Conservation (phyloP, 2,329 filamentous ascomycete genomes). For the Trichophaea hybrida region DNA sequence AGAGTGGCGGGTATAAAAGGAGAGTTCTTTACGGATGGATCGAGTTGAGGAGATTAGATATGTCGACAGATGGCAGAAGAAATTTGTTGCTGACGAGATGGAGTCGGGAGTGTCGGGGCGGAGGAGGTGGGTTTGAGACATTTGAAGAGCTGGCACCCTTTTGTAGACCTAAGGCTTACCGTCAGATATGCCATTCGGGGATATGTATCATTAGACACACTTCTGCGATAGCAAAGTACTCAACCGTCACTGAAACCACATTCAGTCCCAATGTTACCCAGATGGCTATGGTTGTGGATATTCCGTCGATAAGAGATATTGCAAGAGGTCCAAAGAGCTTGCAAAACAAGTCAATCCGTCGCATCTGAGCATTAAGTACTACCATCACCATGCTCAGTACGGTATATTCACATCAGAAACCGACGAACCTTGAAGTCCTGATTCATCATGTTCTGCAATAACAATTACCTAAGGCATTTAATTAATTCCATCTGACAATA, state of each 20-base stretch:
- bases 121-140: neutral
- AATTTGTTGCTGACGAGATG: neutral
- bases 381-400: neutral
- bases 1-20: constrained; percentile 40
- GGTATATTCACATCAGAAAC: no score
- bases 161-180: neutral
- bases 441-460: neutral
- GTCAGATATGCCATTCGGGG: no score
- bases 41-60: neutral
- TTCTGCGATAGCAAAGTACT: constrained; percentile 41
- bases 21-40: constrained; percentile 21
- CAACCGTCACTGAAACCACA: constrained; percentile 35
- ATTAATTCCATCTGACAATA: neutral
- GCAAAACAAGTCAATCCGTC: constrained; percentile 45
- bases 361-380: constrained; percentile 44
- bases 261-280: constrained; percentile 39
- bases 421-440: neutral
- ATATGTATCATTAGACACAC: constrained; percentile 24
- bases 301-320: constrained; percentile 38
- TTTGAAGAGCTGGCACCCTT: neutral
- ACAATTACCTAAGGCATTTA: neutral
- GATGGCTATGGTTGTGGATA: constrained; percentile 38
- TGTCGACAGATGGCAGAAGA: no score
- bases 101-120: neutral
- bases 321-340: constrained; percentile 42